phyloP scores from a whole-genome alignment of 106 monocot species.

The Acanthochlamys bracteata region DNA sequence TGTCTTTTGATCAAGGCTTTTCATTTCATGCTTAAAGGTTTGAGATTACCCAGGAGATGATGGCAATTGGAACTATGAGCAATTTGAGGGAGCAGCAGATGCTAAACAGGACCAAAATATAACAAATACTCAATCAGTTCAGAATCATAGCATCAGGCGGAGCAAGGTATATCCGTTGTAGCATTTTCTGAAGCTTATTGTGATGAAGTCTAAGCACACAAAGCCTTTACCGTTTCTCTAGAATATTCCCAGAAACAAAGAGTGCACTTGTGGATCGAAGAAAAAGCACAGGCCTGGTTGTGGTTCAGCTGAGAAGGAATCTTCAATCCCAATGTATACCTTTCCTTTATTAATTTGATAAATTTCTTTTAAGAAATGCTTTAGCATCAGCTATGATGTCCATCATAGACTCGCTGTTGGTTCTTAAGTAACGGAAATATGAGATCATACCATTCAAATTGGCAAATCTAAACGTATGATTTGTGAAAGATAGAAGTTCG shows the following conservation, averaged over 20 bases:
- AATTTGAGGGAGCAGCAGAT: background rate
- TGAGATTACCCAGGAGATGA: slow-evolving; percentile 25
- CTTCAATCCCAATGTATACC: slow-evolving; percentile 13
- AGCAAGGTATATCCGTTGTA: too few species aligned
- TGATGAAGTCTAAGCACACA: too few species aligned
- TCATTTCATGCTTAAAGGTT: slow-evolving; percentile 17
- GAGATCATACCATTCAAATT: too few species aligned
- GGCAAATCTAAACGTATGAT: too few species aligned
- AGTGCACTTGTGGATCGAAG: slow-evolving; percentile 31
- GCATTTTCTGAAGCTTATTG: too few species aligned
- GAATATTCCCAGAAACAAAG: slow-evolving; percentile 23
- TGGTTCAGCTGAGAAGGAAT: slow-evolving; percentile 17
- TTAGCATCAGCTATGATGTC: too few species aligned
- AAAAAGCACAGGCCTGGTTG: slow-evolving; percentile 35
- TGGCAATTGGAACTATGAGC: slow-evolving; percentile 13
- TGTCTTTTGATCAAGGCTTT: slow-evolving; percentile 7
- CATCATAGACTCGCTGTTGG: too few species aligned
- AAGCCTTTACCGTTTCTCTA: background rate
- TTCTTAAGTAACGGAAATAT: too few species aligned
- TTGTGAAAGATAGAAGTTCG: too few species aligned
- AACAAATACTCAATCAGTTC: background rate
- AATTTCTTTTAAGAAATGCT: too few species aligned
- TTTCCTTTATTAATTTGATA: background rate
- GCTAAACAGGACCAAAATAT: background rate
- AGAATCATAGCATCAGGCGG: slow-evolving; percentile 9